phyloP scores from a whole-genome alignment of 169 alveolate genomes.

The Plasmodium gonderi region DNA sequence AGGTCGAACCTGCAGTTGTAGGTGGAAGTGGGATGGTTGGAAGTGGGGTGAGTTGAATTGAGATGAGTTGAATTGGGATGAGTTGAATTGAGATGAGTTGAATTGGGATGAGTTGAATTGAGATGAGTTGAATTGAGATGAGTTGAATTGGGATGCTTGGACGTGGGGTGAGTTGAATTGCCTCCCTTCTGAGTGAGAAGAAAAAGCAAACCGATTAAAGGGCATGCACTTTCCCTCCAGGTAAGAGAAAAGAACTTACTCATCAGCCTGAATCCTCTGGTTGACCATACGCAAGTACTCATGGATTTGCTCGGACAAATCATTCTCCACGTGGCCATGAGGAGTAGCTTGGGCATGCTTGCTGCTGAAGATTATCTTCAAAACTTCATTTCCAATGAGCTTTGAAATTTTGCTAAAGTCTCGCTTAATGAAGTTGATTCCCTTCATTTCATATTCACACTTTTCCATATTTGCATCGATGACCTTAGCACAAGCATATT shows the following conservation, averaged over 20 bases:
- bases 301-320: slow-evolving; percentile 87
- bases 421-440: slow-evolving; percentile 98
- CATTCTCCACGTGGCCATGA: slow-evolving; percentile 74
- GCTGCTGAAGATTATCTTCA: slow-evolving; percentile 23
- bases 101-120: too few relatives aligned
- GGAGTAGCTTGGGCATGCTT: slow-evolving; percentile 47
- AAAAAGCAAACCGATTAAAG: too few relatives aligned
- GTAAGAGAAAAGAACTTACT: slow-evolving; percentile 41
- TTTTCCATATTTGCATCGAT: slow-evolving; percentile 82
- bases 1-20: slow-evolving; percentile 47
- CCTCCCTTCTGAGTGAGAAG: too few relatives aligned
- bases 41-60: too few relatives aligned
- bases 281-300: slow-evolving; percentile 88
- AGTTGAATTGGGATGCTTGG: too few relatives aligned
- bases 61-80: too few relatives aligned
- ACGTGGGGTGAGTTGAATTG: too few relatives aligned
- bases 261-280: slow-evolving; percentile 83
- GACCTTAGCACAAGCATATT: slow-evolving; percentile 96
- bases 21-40: too few relatives aligned
- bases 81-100: too few relatives aligned
- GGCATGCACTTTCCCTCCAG: too few relatives aligned
- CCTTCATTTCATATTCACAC: slow-evolving; percentile 94
- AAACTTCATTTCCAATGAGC: slow-evolving; percentile 85
- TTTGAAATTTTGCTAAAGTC: slow-evolving; percentile 98
- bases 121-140: too few relatives aligned